Evolutionary conservation across 441 rosid species (phyloP).

Genomic region (Oxalis stricta): DNA sequence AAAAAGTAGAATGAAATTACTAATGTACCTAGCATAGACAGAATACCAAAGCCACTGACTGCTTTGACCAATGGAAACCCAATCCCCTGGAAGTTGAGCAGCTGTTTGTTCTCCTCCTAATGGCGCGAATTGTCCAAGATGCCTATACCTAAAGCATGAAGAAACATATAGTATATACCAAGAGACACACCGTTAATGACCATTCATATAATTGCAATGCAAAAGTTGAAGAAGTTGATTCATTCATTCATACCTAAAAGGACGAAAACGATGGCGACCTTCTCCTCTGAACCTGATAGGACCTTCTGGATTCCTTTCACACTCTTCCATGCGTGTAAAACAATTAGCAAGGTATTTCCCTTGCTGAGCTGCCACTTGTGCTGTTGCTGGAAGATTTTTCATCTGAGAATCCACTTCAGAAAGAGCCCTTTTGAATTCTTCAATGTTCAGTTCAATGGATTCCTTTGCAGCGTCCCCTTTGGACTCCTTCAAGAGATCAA

Average conservation of each 20-base stretch:
- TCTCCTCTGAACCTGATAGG: slow-evolving; percentile 84
- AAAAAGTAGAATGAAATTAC: background rate
- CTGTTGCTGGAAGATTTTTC: slow-evolving; percentile 94
- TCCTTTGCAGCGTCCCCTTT: slow-evolving; percentile 50
- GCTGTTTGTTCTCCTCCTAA: slow-evolving; percentile 77
- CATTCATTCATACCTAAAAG: slow-evolving; percentile 49
- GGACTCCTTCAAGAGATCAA: slow-evolving; percentile 58
- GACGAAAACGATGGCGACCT: slow-evolving; percentile 90
- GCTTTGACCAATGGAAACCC: slow-evolving; percentile 66
- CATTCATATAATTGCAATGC: too few species aligned
- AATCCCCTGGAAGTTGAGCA: slow-evolving; percentile 67
- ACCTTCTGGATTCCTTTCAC: slow-evolving; percentile 84
- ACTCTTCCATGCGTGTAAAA: slow-evolving; percentile 83
- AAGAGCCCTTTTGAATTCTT: slow-evolving; percentile 67
- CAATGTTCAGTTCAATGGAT: slow-evolving; percentile 55
- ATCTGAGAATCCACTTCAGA: slow-evolving; percentile 76
- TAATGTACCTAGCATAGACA: slow-evolving; percentile 50
- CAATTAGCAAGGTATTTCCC: slow-evolving; percentile 84
- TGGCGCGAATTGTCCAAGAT: slow-evolving; percentile 76
- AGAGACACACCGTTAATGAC: too few species aligned
- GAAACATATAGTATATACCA: slow-evolving; percentile 2
- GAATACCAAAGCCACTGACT: slow-evolving; percentile 82
- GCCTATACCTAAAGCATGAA: slow-evolving; percentile 37
- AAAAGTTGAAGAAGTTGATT: too few species aligned
- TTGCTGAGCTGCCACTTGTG: slow-evolving; percentile 98